These are phyloP conservation scores for Cucurbitaria berberidis DNA, from an alignment of 2,329 filamentous ascomycete genomes.

Conservation along the genomic window DNA sequence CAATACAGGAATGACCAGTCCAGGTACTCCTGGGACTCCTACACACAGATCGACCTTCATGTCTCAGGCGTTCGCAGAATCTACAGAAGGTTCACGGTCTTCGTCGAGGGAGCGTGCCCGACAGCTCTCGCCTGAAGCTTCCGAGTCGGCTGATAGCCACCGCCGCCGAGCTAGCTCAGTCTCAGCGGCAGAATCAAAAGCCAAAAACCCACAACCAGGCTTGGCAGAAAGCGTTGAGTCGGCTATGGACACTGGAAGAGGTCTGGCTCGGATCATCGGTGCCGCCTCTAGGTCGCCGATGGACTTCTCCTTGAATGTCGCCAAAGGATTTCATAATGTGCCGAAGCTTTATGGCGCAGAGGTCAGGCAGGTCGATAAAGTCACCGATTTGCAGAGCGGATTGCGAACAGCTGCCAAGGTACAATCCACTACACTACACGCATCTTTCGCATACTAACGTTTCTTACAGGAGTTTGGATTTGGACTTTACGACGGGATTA, in stretches of 20 bases:
- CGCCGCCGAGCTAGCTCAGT: constrained; percentile 23
- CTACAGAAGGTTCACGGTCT: constrained; percentile 37
- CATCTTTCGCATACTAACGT: neutral
- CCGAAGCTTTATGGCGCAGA: constrained; percentile 85
- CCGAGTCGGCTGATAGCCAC: constrained; percentile 4
- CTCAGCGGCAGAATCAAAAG: constrained; percentile 23
- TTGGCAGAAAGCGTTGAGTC: constrained; percentile 54
- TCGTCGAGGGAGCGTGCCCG: constrained; percentile 29
- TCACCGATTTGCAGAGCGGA: constrained; percentile 78
- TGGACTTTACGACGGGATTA: constrained; percentile 81
- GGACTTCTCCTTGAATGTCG: constrained; percentile 81
- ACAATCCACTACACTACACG: neutral
- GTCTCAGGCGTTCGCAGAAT: constrained; percentile 41
- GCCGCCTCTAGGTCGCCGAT: constrained; percentile 81
- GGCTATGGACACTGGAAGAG: constrained; percentile 69
- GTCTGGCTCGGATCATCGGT: constrained; percentile 73
- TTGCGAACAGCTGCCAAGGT: constrained; percentile 76
- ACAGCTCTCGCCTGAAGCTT: constrained; percentile 5
- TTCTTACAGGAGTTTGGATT: constrained; percentile 68
- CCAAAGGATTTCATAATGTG: constrained; percentile 87
- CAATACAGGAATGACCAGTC: constrained; percentile 11
- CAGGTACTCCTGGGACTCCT: constrained; percentile 26
- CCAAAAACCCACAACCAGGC: constrained; percentile 18
- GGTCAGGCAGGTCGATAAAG: constrained; percentile 77
- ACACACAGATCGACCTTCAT: constrained; percentile 38